Conservation (phyloP, 1,284 basidiomycete species). For the Tylopilus sp. region DNA sequence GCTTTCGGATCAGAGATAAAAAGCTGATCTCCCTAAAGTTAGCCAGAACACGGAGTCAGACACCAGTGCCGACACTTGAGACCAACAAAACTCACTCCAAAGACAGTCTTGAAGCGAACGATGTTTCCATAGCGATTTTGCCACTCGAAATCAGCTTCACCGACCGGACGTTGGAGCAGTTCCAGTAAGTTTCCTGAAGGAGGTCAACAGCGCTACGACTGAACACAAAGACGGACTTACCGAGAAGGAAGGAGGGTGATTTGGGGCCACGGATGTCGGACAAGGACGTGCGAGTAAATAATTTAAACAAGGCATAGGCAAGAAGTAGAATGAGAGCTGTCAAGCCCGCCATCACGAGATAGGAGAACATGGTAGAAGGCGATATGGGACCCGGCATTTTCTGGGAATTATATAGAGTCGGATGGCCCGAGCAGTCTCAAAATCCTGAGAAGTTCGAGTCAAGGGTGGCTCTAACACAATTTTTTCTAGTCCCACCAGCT, state of each 20-base stretch:
- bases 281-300: conserved; percentile 30
- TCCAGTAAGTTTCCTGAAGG: conserved; percentile 37
- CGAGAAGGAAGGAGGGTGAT: conserved; percentile 45
- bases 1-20: conserved; percentile 53
- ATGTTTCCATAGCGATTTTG: conserved; percentile 39
- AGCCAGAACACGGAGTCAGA: conserved; percentile 4
- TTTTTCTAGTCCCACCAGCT: too few species aligned
- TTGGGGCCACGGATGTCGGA: conserved; percentile 43
- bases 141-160: conserved; percentile 43
- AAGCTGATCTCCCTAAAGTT: conserved; percentile 18
- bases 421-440: not conserved
- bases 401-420: conserved; percentile 19
- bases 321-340: conserved; percentile 20
- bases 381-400: not conserved
- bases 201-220: not conserved
- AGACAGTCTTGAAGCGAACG: conserved; percentile 41
- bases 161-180: conserved; percentile 36
- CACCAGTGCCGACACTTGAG: not conserved
- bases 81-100: conserved; percentile 30
- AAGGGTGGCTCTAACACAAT: too few species aligned
- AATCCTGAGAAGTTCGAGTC: too few species aligned
- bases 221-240: conserved; percentile 20
- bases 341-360: conserved; percentile 10
- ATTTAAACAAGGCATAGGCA: conserved; percentile 25
- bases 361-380: conserved; percentile 21